Conservation (phyloP, 148 eudicot genomes). For the Fallopia convolvulus region DNA sequence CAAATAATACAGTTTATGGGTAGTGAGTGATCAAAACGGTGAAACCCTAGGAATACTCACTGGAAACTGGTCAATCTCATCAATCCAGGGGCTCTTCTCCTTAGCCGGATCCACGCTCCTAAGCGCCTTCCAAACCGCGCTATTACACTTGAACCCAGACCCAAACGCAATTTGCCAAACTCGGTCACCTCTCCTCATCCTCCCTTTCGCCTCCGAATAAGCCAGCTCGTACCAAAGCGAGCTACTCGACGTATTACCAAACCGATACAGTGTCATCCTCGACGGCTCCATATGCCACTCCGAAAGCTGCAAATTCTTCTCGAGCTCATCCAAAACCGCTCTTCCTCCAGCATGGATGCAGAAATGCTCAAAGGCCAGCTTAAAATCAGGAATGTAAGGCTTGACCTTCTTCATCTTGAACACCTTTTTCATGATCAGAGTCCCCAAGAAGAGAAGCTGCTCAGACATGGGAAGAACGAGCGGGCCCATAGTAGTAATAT, state of each 20-base stretch:
- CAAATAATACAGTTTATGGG: neutral
- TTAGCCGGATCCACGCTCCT: conserved; percentile 10
- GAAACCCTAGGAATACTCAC: conserved; percentile 14
- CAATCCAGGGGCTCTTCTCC: conserved; percentile 15
- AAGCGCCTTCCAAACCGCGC: conserved; percentile 15
- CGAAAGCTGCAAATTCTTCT: conserved; percentile 13
- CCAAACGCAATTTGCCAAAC: conserved; percentile 18
- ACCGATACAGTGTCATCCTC: conserved; percentile 14
- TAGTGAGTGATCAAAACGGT: conserved; percentile 4
- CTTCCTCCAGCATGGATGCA: conserved; percentile 16
- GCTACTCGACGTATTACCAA: conserved; percentile 15
- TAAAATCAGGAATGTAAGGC: conserved; percentile 16
- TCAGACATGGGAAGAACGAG: conserved; percentile 16
- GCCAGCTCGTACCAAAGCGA: conserved; percentile 17
- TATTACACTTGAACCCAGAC: conserved; percentile 16
- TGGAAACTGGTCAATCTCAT: conserved; percentile 13
- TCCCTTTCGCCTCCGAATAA: conserved; percentile 15
- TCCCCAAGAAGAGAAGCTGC: conserved; percentile 13
- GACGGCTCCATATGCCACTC: conserved; percentile 19
- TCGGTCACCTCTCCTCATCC: conserved; percentile 15
- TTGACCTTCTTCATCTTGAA: conserved; percentile 16
- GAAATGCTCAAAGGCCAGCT: conserved; percentile 15
- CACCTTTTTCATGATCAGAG: conserved; percentile 12
- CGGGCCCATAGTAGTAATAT: conserved; percentile 11
- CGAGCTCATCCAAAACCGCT: conserved; percentile 10